A percentile compares a stretch with the other conserved stretches of the same genome.
Conservation (phyloP, 495 filamentous ascomycete species). For the Aspergillus egyptiacus region DNA sequence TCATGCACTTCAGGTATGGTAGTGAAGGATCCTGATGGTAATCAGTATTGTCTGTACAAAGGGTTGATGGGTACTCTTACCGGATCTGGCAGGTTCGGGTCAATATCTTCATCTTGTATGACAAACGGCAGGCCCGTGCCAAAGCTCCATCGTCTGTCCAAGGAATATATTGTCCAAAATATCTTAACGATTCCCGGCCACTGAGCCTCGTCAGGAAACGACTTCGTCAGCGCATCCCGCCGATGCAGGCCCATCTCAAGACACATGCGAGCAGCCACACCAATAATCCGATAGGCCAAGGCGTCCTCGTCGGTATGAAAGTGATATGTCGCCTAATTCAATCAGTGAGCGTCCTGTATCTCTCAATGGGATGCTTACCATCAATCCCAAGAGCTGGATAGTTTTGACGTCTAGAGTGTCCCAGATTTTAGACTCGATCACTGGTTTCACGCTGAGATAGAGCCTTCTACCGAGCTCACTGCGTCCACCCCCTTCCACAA, state of each 20-base stretch:
- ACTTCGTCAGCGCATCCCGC: constrained; percentile 62
- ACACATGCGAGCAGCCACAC: constrained; percentile 67
- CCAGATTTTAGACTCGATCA: constrained; percentile 63
- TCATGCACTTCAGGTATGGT: constrained; percentile 72
- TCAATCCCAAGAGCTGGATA: constrained; percentile 67
- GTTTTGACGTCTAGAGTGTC: constrained; percentile 59
- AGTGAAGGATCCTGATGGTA: constrained; percentile 51
- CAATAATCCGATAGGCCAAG: constrained; percentile 73
- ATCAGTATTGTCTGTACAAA: background rate
- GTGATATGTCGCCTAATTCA: constrained; percentile 69
- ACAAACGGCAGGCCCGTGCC: constrained; percentile 77
- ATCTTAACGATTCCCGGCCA: constrained; percentile 55
- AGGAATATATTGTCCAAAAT: constrained; percentile 76
- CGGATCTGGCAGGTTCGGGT: constrained; percentile 68
- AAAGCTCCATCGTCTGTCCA: constrained; percentile 78
- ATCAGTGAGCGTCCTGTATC: background rate
- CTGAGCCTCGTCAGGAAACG: constrained; percentile 54
- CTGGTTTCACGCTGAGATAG: constrained; percentile 62
- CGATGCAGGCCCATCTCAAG: constrained; percentile 77
- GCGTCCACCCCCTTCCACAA: constrained; percentile 68
- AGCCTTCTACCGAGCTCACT: constrained; percentile 65
- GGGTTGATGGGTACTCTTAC: constrained; percentile 41
- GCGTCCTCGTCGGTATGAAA: constrained; percentile 78
- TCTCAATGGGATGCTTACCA: constrained; percentile 40
- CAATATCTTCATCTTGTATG: constrained; percentile 77